Evolutionary conservation across 805 yeast species (phyloP).

Genomic region (Cyberlindnera saturnus): DNA sequence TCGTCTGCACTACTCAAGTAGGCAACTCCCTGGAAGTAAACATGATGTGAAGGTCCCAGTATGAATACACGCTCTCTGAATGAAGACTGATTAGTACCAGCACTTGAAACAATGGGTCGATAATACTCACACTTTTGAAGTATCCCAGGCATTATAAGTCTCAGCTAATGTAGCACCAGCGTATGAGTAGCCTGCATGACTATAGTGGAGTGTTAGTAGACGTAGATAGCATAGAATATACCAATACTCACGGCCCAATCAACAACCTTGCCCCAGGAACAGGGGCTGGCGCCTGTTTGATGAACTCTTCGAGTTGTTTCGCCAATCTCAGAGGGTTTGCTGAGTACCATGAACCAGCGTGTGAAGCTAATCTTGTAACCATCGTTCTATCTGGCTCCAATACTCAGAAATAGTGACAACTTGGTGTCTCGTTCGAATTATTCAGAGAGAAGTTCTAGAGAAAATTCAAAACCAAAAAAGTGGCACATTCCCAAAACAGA

Average conservation of each 20-base stretch:
- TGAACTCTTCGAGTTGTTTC: slow-evolving; percentile 43
- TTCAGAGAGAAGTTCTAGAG: too few relatives aligned
- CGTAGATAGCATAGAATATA: not conserved
- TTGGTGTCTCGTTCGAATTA: too few relatives aligned
- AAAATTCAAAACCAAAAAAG: too few relatives aligned
- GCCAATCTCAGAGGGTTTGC: slow-evolving; percentile 37
- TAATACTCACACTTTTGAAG: slow-evolving; percentile 32
- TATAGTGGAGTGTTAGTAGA: slow-evolving; percentile 20
- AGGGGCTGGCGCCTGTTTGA: slow-evolving; percentile 31
- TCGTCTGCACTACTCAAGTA: slow-evolving; percentile 43
- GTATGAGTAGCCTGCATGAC: slow-evolving; percentile 88
- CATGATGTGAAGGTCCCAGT: slow-evolving; percentile 91
- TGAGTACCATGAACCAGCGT: slow-evolving; percentile 89
- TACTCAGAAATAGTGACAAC: too few relatives aligned
- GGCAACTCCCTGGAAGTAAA: slow-evolving; percentile 62
- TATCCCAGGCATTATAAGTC: slow-evolving; percentile 68
- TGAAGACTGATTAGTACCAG: slow-evolving; percentile 2
- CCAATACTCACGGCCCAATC: slow-evolving; percentile 44
- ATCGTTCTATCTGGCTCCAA: too few relatives aligned
- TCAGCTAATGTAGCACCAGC: slow-evolving; percentile 76
- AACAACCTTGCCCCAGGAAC: slow-evolving; percentile 42
- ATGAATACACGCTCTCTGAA: slow-evolving; percentile 59
- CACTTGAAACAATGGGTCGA: not conserved
- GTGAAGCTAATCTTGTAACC: slow-evolving; percentile 37
- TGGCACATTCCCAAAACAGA: too few relatives aligned